Conservation (phyloP, 805 yeast genomes). For the Candida incommunis region DNA sequence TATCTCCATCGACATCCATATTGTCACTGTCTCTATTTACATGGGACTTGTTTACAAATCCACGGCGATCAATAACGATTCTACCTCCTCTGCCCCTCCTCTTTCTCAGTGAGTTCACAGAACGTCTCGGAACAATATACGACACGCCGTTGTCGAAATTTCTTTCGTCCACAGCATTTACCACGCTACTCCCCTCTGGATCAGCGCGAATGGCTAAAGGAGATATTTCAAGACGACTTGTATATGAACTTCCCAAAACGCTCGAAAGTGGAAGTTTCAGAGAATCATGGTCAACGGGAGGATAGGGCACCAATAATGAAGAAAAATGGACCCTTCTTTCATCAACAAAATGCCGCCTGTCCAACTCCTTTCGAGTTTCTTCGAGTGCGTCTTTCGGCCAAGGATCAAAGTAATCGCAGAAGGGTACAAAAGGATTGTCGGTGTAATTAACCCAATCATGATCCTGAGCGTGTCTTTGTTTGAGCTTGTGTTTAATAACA, state of each 20-base stretch:
- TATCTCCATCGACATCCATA: conserved; percentile 11
- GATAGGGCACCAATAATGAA: conserved; percentile 39
- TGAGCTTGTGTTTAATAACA: conserved; percentile 76
- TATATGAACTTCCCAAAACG: conserved; percentile 14
- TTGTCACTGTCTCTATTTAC: conserved; percentile 21
- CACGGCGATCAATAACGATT: conserved; percentile 62
- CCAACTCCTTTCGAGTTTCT: conserved; percentile 3
- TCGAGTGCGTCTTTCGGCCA: conserved; percentile 13
- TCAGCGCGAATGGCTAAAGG: conserved; percentile 12
- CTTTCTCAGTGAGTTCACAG: conserved; percentile 37
- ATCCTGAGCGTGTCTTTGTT: conserved; percentile 51
- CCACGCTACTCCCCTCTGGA: conserved; percentile 8
- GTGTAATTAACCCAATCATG: conserved; percentile 72
- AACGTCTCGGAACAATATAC: conserved; percentile 13
- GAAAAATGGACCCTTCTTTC: conserved; percentile 63
- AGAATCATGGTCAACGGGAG: conserved; percentile 5
- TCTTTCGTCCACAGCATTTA: conserved; percentile 8
- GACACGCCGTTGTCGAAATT: conserved; percentile 7
- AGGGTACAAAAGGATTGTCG: conserved; percentile 76
- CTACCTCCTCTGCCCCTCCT: conserved; percentile 63
- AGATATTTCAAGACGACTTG: conserved; percentile 12
- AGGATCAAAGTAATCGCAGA: conserved; percentile 51
- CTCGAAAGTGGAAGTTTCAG: conserved; percentile 26
- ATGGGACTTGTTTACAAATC: conserved; percentile 24
- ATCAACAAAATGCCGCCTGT: conserved; percentile 29